Evolutionary conservation across 2,329 filamentous ascomycete species (phyloP).

Genomic region (Beauveria varroae): DNA sequence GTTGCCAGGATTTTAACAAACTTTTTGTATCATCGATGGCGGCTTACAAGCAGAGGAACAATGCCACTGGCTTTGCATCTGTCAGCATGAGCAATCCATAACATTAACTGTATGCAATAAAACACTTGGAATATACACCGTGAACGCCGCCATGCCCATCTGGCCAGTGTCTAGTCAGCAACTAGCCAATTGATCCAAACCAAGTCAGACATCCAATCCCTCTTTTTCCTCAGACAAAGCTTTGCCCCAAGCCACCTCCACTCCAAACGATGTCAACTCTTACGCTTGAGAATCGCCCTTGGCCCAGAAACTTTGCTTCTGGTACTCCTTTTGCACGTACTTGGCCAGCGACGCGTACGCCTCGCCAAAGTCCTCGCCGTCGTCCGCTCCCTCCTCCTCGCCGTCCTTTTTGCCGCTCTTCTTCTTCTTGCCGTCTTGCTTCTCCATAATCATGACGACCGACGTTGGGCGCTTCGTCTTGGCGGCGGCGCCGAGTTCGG

Average conservation of each 20-base stretch:
- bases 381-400: conserved; percentile 35
- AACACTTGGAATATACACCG: conserved; percentile 10
- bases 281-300: conserved; percentile 29
- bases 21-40: too few species aligned
- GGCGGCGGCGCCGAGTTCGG: conserved; percentile 87
- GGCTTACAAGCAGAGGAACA: too few species aligned
- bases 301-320: conserved; percentile 47
- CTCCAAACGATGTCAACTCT: neutral
- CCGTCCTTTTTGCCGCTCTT: conserved; percentile 32
- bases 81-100: neutral
- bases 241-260: too few species aligned
- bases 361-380: conserved; percentile 54
- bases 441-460: conserved; percentile 80
- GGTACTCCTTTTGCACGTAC: conserved; percentile 57
- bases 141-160: conserved; percentile 28
- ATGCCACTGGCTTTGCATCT: too few species aligned
- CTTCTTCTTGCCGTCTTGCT: conserved; percentile 40
- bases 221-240: neutral
- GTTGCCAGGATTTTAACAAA: too few species aligned
- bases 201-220: conserved; percentile 23
- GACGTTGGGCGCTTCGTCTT: conserved; percentile 94
- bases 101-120: conserved; percentile 8
- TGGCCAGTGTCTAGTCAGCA: conserved; percentile 15
- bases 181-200: conserved; percentile 16
- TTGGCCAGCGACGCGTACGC: conserved; percentile 59